Evolutionary conservation across 1,284 basidiomycete species (phyloP).

Genomic region (Rhodotorula sp.): DNA sequence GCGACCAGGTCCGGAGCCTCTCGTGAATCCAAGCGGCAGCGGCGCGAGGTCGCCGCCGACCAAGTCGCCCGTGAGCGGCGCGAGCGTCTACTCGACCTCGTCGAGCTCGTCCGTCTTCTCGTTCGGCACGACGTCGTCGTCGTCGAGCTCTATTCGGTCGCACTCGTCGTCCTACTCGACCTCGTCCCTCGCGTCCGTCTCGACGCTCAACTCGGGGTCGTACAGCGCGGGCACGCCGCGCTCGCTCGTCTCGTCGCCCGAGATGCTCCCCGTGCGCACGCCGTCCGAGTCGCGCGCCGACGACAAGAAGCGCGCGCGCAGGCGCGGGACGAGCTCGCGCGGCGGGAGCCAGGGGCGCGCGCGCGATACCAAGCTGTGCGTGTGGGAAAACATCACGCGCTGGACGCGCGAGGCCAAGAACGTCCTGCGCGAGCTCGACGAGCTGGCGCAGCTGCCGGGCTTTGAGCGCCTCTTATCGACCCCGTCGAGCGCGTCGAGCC

Average conservation of each 20-base stretch:
- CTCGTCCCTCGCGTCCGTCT: slow-evolving; percentile 22
- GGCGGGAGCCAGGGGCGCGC: neutral
- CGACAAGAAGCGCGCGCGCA: slow-evolving; percentile 37
- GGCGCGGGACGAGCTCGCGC: slow-evolving; percentile 8
- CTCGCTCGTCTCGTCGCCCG: slow-evolving; percentile 29
- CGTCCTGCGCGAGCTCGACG: slow-evolving; percentile 49
- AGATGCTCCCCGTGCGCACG: slow-evolving; percentile 24
- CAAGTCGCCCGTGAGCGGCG: slow-evolving; percentile 23
- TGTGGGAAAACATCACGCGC: slow-evolving; percentile 48
- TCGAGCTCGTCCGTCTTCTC: slow-evolving; percentile 40
- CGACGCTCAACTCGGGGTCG: slow-evolving; percentile 24
- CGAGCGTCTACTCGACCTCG: slow-evolving; percentile 37
- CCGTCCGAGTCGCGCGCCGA: slow-evolving; percentile 35
- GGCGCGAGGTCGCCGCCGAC: neutral
- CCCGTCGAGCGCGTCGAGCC: slow-evolving; percentile 4
- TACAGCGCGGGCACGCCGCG: slow-evolving; percentile 13
- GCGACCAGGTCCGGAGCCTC: slow-evolving; percentile 9
- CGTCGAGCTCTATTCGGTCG: slow-evolving; percentile 10
- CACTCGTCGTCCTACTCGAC: slow-evolving; percentile 34
- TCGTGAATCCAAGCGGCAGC: neutral
- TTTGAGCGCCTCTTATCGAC: slow-evolving; percentile 31
- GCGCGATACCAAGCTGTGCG: slow-evolving; percentile 38
- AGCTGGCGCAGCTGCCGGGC: slow-evolving; percentile 35
- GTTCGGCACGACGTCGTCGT: slow-evolving; percentile 38
- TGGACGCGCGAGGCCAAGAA: slow-evolving; percentile 50